A percentile compares a stretch with the other conserved stretches of the same genome.
These are phyloP conservation scores for Paecilomyces formosus DNA, from an alignment of 2,329 filamentous ascomycete genomes.

Conservation along the genomic window DNA sequence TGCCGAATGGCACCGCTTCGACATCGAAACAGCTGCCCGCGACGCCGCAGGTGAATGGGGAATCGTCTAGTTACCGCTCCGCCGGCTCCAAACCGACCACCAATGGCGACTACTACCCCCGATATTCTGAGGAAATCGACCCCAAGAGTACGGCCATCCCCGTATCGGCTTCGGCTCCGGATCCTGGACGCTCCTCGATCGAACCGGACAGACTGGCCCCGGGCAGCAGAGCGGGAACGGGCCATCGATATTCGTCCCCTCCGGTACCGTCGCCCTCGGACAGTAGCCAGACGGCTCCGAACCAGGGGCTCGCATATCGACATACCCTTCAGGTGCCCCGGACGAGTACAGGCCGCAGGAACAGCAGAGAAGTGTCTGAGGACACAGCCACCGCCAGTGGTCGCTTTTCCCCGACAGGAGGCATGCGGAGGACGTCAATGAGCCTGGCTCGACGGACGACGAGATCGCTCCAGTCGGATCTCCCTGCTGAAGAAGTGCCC, in stretches of 20 bases:
- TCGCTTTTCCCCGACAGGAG: conserved; percentile 68
- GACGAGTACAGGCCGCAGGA: conserved; percentile 49
- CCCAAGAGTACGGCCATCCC: conserved; percentile 19
- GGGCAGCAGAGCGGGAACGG: conserved; percentile 14
- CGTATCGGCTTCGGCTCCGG: conserved; percentile 26
- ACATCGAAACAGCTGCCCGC: conserved; percentile 4
- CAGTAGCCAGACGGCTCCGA: conserved; percentile 42
- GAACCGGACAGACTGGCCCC: conserved; percentile 23
- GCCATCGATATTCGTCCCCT: conserved; percentile 33
- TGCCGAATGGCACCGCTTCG: conserved; percentile 18
- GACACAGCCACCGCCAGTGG: conserved; percentile 66
- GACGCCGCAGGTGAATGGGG: conserved; percentile 22
- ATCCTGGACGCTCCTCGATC: conserved; percentile 20
- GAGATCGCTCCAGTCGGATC: conserved; percentile 76
- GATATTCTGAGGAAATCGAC: conserved; percentile 23
- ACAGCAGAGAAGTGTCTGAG: conserved; percentile 59
- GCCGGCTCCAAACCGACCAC: background rate
- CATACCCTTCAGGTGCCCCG: conserved; percentile 86
- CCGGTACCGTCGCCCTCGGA: conserved; percentile 52
- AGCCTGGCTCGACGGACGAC: conserved; percentile 74
- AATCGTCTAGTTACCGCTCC: conserved; percentile 14
- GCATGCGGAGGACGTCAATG: conserved; percentile 70
- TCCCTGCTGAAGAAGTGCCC: conserved; percentile 71
- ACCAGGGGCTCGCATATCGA: conserved; percentile 63
- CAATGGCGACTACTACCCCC: conserved; percentile 18